Evolutionary conservation across 1,284 basidiomycete species (phyloP).

Genomic region (Boletus semigastroideus): DNA sequence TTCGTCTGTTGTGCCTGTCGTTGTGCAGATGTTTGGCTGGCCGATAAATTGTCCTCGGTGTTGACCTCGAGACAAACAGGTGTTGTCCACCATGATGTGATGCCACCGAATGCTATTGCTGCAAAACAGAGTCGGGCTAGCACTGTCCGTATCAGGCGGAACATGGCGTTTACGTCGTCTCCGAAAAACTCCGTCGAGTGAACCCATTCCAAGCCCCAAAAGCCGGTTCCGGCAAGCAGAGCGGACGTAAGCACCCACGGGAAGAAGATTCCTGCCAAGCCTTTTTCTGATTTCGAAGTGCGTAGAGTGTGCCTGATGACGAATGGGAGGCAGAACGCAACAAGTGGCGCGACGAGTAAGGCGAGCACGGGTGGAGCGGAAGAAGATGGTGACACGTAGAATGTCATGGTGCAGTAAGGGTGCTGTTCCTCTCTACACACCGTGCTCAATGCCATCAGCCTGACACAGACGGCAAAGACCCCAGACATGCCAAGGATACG

Average conservation of each 20-base stretch:
- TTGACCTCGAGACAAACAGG: slow-evolving; percentile 73
- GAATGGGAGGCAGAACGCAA: slow-evolving; percentile 52
- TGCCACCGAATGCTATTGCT: slow-evolving; percentile 51
- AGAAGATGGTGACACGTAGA: slow-evolving; percentile 72
- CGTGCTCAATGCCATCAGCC: slow-evolving; percentile 74
- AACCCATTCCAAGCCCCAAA: slow-evolving; percentile 82
- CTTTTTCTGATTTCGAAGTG: slow-evolving; percentile 74
- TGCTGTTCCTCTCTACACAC: slow-evolving; percentile 96
- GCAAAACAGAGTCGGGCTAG: slow-evolving; percentile 61
- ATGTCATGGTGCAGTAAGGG: slow-evolving; percentile 83
- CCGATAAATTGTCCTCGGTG: slow-evolving; percentile 16
- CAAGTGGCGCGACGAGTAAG: slow-evolving; percentile 38
- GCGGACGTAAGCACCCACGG: slow-evolving; percentile 56
- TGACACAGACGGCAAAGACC: slow-evolving; percentile 67
- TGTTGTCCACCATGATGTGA: slow-evolving; percentile 65
- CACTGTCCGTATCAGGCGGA: slow-evolving; percentile 58
- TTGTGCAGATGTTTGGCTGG: slow-evolving; percentile 8
- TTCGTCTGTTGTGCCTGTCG: slow-evolving; percentile 34
- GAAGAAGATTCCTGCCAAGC: slow-evolving; percentile 66
- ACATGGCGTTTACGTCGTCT: slow-evolving; percentile 29
- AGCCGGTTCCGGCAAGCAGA: slow-evolving; percentile 57
- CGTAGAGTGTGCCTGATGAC: slow-evolving; percentile 58
- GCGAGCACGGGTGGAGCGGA: slow-evolving; percentile 61
- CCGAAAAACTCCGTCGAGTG: slow-evolving; percentile 55
- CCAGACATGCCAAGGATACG: slow-evolving; percentile 74